Percentiles rank a stretch among this genome's conserved stretches.
These are phyloP conservation scores for Malus sylvestris DNA, from an alignment of 306 rosid species.

Conservation along the genomic window DNA sequence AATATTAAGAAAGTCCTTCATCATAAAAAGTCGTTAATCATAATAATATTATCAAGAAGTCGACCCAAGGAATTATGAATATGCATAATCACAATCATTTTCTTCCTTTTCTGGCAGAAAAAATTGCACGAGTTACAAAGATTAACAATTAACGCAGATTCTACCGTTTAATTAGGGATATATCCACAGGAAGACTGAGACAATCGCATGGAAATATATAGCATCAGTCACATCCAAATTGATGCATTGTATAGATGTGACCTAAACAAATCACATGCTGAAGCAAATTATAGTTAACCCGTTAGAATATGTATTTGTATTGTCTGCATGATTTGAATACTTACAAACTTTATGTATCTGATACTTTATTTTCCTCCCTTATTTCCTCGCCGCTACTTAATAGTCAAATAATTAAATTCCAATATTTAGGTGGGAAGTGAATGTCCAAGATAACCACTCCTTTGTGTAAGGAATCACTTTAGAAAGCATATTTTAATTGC, in stretches of 20 bases:
- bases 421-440: constrained; percentile 18
- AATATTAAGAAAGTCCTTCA: background rate
- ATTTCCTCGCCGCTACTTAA: constrained; percentile 6
- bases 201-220: background rate
- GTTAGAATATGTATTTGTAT: background rate
- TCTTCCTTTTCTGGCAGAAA: background rate
- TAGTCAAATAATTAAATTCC: background rate
- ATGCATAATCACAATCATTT: background rate
- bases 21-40: background rate
- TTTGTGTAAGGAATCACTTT: constrained; percentile 24
- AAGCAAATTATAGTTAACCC: background rate
- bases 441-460: constrained; percentile 14
- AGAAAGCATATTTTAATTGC: constrained; percentile 20
- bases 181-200: background rate
- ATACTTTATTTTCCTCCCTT: background rate
- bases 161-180: background rate
- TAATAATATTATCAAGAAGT: background rate
- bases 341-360: constrained; percentile 8
- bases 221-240: background rate
- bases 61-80: background rate
- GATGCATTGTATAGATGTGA: background rate
- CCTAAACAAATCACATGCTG: constrained; percentile 2
- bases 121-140: background rate
- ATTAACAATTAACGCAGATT: background rate
- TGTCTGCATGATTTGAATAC: constrained; percentile 13